These are phyloP conservation scores for Magnolia kwangsiensis DNA, from an alignment of 164 flowering plant genomes.

Conservation along the genomic window DNA sequence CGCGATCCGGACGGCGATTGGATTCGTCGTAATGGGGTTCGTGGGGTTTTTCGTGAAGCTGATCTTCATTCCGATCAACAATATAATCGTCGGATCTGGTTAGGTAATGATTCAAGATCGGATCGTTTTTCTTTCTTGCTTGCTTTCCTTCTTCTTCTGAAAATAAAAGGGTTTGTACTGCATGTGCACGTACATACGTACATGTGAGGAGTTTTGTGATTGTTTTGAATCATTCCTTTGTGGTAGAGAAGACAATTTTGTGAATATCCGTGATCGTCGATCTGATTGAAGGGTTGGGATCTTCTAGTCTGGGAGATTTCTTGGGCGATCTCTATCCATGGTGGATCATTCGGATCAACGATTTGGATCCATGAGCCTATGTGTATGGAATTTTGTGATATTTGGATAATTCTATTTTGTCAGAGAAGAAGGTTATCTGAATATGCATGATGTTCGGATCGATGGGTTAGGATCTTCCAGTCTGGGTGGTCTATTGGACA, in stretches of 20 bases:
- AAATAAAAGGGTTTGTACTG: no score
- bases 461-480: not conserved
- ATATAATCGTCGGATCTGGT: constrained; percentile 68
- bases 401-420: no score
- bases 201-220: not conserved
- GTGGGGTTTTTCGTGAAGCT: constrained; percentile 77
- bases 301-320: not conserved
- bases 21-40: constrained; percentile 78
- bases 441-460: not conserved
- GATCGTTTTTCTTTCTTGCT: not conserved
- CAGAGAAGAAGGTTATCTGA: not conserved
- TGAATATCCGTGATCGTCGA: not conserved
- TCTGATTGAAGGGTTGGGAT: not conserved
- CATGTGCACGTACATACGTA: not conserved
- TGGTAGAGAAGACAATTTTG: not conserved
- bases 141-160: not conserved
- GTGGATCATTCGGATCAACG: no score
- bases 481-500: not conserved
- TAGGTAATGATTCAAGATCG: constrained; percentile 25
- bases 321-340: not conserved
- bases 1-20: constrained; percentile 67
- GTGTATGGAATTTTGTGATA: not conserved
- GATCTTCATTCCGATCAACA: constrained; percentile 74
- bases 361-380: no score
- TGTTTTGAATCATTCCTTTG: no score